A percentile compares a stretch with the other conserved stretches of the same genome.
These are phyloP conservation scores for Protomyces inouyei DNA, from an alignment of 1,139 yeast genomes.

Conservation along the genomic window DNA sequence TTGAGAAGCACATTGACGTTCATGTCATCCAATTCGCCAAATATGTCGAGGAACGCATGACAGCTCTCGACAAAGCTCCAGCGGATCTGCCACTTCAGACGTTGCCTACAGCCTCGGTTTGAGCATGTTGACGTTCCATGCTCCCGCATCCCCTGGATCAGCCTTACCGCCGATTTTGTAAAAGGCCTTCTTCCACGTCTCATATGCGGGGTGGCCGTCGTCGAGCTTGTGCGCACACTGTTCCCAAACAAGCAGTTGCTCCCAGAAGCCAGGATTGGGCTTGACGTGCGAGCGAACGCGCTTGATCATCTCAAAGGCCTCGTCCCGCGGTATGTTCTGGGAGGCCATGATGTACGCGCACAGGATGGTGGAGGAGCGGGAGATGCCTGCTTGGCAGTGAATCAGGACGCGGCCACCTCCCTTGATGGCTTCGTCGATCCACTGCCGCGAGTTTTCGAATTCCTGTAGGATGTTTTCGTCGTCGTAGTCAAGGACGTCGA, in stretches of 20 bases:
- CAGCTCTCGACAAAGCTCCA: neutral
- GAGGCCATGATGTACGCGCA: slow-evolving; percentile 24
- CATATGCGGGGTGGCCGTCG: slow-evolving; percentile 20
- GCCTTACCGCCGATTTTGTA: slow-evolving; percentile 14
- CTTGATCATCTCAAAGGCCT: slow-evolving; percentile 13
- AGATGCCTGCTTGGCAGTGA: slow-evolving; percentile 24
- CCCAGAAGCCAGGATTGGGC: slow-evolving; percentile 23
- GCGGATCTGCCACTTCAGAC: neutral
- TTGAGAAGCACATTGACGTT: neutral
- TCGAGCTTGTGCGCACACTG: slow-evolving; percentile 3
- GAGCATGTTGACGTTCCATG: neutral
- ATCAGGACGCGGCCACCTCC: slow-evolving; percentile 20
- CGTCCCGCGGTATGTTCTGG: slow-evolving; percentile 9
- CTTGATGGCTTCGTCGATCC: slow-evolving; percentile 15
- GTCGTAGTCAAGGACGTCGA: slow-evolving; percentile 36
- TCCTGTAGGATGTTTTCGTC: slow-evolving; percentile 54
- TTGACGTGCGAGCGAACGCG: slow-evolving; percentile 1
- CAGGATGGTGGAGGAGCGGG: slow-evolving; percentile 19
- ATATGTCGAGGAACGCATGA: neutral
- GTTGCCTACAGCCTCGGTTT: neutral
- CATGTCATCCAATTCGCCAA: neutral
- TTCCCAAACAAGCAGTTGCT: slow-evolving; percentile 16
- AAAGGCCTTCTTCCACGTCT: slow-evolving; percentile 17
- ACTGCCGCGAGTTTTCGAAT: slow-evolving; percentile 47
- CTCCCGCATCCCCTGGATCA: slow-evolving; percentile 10